These are phyloP conservation scores for Blastomyces percursus DNA, from an alignment of 2,329 filamentous ascomycete species.

Conservation along the genomic window DNA sequence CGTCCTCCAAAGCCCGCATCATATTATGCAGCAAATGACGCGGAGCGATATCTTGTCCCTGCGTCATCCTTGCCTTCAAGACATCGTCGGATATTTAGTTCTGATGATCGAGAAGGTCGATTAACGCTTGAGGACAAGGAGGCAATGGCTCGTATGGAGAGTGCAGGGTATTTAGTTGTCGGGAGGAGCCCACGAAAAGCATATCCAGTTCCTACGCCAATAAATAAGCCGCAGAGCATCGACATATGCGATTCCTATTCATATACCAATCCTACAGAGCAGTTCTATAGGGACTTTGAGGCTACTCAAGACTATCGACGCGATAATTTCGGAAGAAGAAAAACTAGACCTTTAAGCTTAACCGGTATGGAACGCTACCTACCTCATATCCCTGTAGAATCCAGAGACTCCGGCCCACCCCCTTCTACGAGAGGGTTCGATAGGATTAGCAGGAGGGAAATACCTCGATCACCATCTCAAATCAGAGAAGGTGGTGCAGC, in stretches of 20 bases:
- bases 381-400: conserved; percentile 15
- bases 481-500: conserved; percentile 21
- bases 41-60: conserved; percentile 27
- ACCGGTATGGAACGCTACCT: conserved; percentile 27
- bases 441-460: conserved; percentile 16
- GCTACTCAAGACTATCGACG: conserved; percentile 21
- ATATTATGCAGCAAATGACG: conserved; percentile 17
- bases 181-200: conserved; percentile 9
- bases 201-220: conserved; percentile 9
- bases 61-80: conserved; percentile 20
- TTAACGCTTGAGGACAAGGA: conserved; percentile 5
- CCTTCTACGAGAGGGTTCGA: conserved; percentile 30
- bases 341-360: conserved; percentile 31
- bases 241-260: conserved; percentile 36
- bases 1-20: conserved; percentile 17
- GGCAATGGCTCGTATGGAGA: conserved; percentile 6
- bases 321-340: conserved; percentile 23
- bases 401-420: conserved; percentile 24
- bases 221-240: conserved; percentile 25
- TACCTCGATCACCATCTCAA: conserved; percentile 14
- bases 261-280: conserved; percentile 38
- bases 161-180: conserved; percentile 22
- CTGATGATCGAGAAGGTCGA: conserved; percentile 14
- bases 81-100: conserved; percentile 23
- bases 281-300: conserved; percentile 37